Evolutionary conservation across 2,329 filamentous ascomycete genomes (phyloP), one percentile per base, ranked within the genome.

Genomic region (Torrubiellomyces zombiae): DNA sequence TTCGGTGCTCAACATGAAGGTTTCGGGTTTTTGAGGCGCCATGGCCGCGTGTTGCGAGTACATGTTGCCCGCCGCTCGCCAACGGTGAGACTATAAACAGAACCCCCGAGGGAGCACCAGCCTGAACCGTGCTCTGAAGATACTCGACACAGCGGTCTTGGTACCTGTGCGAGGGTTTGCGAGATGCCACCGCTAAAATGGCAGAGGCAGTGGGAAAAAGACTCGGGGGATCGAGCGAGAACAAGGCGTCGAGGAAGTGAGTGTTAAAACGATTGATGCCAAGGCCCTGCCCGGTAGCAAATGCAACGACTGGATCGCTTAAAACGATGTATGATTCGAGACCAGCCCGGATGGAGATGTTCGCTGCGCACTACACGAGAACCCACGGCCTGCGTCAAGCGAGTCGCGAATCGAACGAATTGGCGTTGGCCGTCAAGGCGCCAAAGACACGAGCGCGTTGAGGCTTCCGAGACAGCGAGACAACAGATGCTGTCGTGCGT

Each of bases 1-100:
- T 59, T 95, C 86, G 45, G 78, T 85, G 51, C 86, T 93, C 51
- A 98, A 67, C 76, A 98, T 86, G 50, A 98, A 98, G 20, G 89
- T 95, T 65, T 98, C 89, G 39, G 89, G 89, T 55, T 93, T 94
- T 60, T 94, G 83, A 35, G 79, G 79, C 45, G 80, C 78, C 81
- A 94, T 93, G 40, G 75, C 66, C 46, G 78, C 69, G 59, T 83
- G 77, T 58, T 82, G 76, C 38, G 75, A 67, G 58, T 82, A 86
- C 79, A 86, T 85, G 45, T 31, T 53, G 48, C 30, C 39, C 36
- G 43, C 41, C 13, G 25, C 31, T 28, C 37, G 33, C 27, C 36
- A 25, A 17, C 19, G 23, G 25, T 18, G 25, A 25, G 21, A 29
- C 29, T 13, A 9, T 26, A 5, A 9, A 20, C 13, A 4, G 7